A percentile compares a stretch with the other conserved stretches of the same genome.
Evolutionary conservation across 1,139 yeast genomes (phyloP).

Genomic region (Chernovozyma aurita): DNA sequence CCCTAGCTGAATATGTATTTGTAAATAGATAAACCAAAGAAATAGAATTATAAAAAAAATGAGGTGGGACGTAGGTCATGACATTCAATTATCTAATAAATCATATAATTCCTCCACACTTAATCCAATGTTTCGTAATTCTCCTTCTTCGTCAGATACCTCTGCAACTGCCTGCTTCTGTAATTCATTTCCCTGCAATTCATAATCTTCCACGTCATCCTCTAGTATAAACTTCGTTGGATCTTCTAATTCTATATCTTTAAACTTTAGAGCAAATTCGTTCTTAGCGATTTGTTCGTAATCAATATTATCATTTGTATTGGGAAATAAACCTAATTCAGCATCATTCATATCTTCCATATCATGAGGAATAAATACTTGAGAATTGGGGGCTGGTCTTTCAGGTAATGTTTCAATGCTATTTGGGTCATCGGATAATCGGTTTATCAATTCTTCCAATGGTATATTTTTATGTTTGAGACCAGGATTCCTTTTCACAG

Average conservation of each 20-base stretch:
- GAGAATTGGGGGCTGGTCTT: constrained; percentile 19
- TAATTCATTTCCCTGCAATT: constrained; percentile 7
- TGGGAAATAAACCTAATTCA: constrained; percentile 23
- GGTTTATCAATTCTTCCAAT: not conserved
- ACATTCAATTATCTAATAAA: constrained; percentile 31
- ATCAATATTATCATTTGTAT: constrained; percentile 10
- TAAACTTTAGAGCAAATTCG: constrained; percentile 11
- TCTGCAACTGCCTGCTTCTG: constrained; percentile 7
- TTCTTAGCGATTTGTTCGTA: constrained; percentile 11
- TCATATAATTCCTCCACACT: constrained; percentile 31
- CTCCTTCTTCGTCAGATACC: constrained; percentile 9
- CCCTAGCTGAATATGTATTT: constrained; percentile 11
- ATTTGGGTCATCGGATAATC: constrained; percentile 21
- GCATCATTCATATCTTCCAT: constrained; percentile 19
- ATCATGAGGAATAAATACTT: constrained; percentile 23
- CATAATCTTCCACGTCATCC: constrained; percentile 19
- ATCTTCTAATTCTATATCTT: constrained; percentile 9
- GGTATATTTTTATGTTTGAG: not conserved
- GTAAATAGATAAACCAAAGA: constrained; percentile 11
- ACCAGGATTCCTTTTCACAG: constrained; percentile 1
- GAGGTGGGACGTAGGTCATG: not conserved
- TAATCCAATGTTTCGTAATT: constrained; percentile 24
- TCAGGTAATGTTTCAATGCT: constrained; percentile 37
- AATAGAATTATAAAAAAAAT: not conserved
- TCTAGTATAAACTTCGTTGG: constrained; percentile 7